phyloP scores from a whole-genome alignment of 1,139 yeast genomes.

The Pichia sp. region DNA sequence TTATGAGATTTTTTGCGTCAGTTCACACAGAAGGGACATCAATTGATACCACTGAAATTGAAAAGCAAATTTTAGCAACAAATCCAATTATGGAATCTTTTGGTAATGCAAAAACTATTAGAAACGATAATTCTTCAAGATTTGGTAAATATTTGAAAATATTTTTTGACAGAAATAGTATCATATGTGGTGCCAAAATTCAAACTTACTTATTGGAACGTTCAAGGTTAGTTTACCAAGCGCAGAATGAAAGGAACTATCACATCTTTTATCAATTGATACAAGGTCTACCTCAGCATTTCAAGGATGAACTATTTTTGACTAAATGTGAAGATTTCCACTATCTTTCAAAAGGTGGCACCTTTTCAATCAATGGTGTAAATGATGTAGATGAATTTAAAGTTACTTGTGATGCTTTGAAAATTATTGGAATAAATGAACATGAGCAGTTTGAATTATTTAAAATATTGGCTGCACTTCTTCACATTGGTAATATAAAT shows the following conservation, averaged over 20 bases:
- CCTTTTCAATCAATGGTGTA: conserved; percentile 61
- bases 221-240: conserved; percentile 91
- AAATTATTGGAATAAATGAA: conserved; percentile 65
- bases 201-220: conserved; percentile 90
- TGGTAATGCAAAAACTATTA: conserved; percentile 95
- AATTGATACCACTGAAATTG: conserved; percentile 74
- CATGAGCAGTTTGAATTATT: conserved; percentile 64
- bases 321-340: conserved; percentile 60
- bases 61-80: conserved; percentile 91
- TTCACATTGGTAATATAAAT: conserved; percentile 90
- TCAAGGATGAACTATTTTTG: conserved; percentile 56
- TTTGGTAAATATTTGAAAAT: conserved; percentile 95
- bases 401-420: conserved; percentile 68
- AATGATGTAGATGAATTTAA: conserved; percentile 76
- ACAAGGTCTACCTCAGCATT: conserved; percentile 62
- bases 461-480: conserved; percentile 81
- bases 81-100: conserved; percentile 98
- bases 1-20: conserved; percentile 95
- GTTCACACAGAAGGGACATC: conserved; percentile 53
- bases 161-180: conserved; percentile 64
- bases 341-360: conserved; percentile 88
- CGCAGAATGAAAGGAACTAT: conserved; percentile 83
- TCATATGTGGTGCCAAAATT: conserved; percentile 89
- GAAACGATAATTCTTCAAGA: conserved; percentile 95
- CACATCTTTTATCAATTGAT: conserved; percentile 91